Conservation (phyloP, 495 filamentous ascomycete genomes). For the Neurospora sp. region DNA sequence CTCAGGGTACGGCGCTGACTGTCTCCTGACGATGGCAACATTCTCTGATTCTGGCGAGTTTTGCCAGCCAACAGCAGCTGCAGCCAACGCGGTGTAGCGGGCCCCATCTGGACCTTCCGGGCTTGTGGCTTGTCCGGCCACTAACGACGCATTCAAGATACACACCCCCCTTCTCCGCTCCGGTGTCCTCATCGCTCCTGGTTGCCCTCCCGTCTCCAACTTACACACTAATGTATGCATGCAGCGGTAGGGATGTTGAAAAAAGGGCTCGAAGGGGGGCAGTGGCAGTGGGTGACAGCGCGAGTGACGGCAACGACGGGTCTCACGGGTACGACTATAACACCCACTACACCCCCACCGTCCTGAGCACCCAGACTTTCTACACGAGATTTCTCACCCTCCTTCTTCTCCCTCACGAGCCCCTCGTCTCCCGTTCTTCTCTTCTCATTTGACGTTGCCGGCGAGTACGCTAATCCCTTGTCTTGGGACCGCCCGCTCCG, state of each 20-base stretch:
- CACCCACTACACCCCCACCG: constrained; percentile 19
- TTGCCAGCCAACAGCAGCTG: constrained; percentile 4
- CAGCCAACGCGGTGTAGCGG: constrained; percentile 3
- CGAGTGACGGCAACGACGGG: background rate
- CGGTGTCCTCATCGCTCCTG: background rate
- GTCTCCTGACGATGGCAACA: constrained; percentile 9
- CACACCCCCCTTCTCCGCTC: background rate
- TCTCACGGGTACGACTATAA: constrained; percentile 26
- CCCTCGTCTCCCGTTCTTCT: constrained; percentile 38
- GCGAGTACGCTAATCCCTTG: constrained; percentile 49
- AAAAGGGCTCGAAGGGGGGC: background rate
- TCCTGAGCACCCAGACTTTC: constrained; percentile 24
- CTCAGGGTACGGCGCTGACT: background rate
- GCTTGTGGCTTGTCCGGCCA: constrained; percentile 5
- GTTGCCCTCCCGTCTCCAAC: background rate
- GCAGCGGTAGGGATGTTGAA: constrained; percentile 2
- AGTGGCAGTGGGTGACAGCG: constrained; percentile 2
- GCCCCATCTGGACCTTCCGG: constrained; percentile 5
- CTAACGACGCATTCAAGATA: constrained; percentile 6
- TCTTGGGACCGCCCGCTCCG: constrained; percentile 46
- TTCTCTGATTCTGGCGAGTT: constrained; percentile 3
- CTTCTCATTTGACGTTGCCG: constrained; percentile 41
- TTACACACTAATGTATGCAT: background rate
- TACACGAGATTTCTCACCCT: constrained; percentile 39
- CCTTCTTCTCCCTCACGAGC: constrained; percentile 38